Percentiles rank a stretch among this genome's conserved stretches.
These are phyloP conservation scores for Rosa lucieae DNA, from an alignment of 306 rosid species.

Conservation along the genomic window DNA sequence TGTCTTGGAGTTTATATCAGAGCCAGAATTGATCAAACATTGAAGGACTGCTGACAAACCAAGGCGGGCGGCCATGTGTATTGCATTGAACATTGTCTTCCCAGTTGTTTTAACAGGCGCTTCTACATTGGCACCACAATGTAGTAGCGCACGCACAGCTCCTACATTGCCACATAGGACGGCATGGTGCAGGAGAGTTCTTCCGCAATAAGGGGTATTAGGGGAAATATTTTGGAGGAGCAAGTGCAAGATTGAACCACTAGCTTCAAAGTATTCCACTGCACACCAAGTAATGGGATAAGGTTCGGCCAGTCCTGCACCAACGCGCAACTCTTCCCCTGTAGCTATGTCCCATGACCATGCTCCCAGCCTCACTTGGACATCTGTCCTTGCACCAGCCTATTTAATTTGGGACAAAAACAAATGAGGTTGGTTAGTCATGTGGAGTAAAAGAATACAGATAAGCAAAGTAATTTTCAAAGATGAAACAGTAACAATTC, in stretches of 20 bases:
- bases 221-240: slow-evolving; percentile 54
- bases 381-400: slow-evolving; percentile 61
- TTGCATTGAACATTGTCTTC: slow-evolving; percentile 55
- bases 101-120: slow-evolving; percentile 55
- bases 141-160: slow-evolving; percentile 60
- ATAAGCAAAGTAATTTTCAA: slow-evolving; percentile 4
- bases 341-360: slow-evolving; percentile 92
- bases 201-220: slow-evolving; percentile 49
- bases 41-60: slow-evolving; percentile 59
- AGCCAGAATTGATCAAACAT: slow-evolving; percentile 69
- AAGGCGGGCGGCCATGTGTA: slow-evolving; percentile 86
- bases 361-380: slow-evolving; percentile 69
- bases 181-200: slow-evolving; percentile 88
- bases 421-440: slow-evolving; percentile 15
- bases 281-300: slow-evolving; percentile 87
- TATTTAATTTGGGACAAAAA: slow-evolving; percentile 35
- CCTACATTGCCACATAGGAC: slow-evolving; percentile 72
- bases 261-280: slow-evolving; percentile 85
- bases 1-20: slow-evolving; percentile 65
- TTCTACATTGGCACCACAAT: slow-evolving; percentile 60
- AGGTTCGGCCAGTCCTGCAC: slow-evolving; percentile 95
- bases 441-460: slow-evolving; percentile 18
- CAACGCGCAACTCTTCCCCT: slow-evolving; percentile 90
- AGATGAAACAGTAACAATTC: slow-evolving; percentile 7
- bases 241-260: slow-evolving; percentile 68